Percentiles rank a stretch among this genome's conserved stretches.
Evolutionary conservation across 345 rosid genomes (phyloP).

Genomic region (Moringa oleifera): DNA sequence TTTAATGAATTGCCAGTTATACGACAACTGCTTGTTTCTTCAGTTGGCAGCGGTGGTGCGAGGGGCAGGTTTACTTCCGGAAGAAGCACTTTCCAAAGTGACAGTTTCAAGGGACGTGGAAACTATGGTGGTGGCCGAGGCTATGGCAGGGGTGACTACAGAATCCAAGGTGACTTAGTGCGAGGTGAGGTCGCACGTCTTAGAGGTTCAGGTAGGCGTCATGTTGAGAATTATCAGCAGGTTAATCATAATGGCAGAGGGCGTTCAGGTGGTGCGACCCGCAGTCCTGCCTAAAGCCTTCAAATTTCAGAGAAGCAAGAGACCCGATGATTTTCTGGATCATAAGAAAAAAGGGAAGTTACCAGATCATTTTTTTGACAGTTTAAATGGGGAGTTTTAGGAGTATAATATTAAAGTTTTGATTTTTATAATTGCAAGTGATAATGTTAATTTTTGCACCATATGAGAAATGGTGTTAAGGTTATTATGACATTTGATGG

Average conservation of each 20-base stretch:
- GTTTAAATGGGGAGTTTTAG: conserved; percentile 15
- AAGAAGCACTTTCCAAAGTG: conserved; percentile 39
- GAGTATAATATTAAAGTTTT: conserved; percentile 11
- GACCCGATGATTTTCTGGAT: conserved; percentile 17
- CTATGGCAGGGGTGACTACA: conserved; percentile 53
- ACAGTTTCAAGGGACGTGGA: conserved; percentile 48
- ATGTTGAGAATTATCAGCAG: conserved; percentile 50
- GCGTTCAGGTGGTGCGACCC: conserved; percentile 35
- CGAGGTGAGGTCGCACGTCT: no score
- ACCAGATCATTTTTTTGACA: conserved; percentile 22
- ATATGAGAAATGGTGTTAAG: conserved; percentile 14
- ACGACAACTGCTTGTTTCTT: conserved; percentile 8
- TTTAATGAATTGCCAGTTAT: not conserved
- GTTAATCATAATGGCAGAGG: conserved; percentile 56
- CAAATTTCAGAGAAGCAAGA: conserved; percentile 1
- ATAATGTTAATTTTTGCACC: conserved; percentile 1
- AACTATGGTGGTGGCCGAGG: conserved; percentile 43
- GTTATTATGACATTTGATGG: conserved; percentile 11
- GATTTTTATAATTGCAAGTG: conserved; percentile 16
- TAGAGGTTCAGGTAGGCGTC: conserved; percentile 48
- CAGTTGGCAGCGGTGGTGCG: conserved; percentile 27
- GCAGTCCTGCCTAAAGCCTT: conserved; percentile 18
- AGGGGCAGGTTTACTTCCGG: conserved; percentile 38
- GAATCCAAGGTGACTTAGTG: conserved; percentile 59
- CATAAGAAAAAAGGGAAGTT: no score